Percentiles rank a stretch among this genome's conserved stretches.
These are phyloP conservation scores for Smallanthus sonchifolius DNA, from an alignment of 129 eudicot genomes.

Conservation along the genomic window DNA sequence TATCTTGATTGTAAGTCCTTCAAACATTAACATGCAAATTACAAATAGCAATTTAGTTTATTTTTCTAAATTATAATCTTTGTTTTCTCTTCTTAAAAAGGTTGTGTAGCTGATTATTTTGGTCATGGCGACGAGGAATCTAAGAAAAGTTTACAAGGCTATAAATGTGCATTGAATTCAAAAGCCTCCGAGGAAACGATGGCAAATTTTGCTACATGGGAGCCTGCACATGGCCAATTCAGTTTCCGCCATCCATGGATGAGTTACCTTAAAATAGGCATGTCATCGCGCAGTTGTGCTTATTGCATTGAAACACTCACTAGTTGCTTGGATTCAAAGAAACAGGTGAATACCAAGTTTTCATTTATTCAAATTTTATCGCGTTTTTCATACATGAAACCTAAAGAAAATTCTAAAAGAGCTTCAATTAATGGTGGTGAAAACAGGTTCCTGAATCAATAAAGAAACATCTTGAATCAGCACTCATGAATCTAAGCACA, in stretches of 20 bases:
- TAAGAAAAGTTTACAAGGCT: slow-evolving; percentile 31
- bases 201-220: slow-evolving; percentile 69
- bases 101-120: slow-evolving; percentile 49
- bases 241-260: slow-evolving; percentile 55
- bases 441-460: slow-evolving; percentile 38
- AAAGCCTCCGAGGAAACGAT: slow-evolving; percentile 57
- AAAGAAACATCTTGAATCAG: slow-evolving; percentile 29
- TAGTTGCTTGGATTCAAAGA: slow-evolving; percentile 34
- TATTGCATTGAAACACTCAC: slow-evolving; percentile 50
- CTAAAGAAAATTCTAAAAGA: background rate
- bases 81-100: slow-evolving; percentile 13
- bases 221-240: slow-evolving; percentile 61
- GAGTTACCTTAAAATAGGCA: slow-evolving; percentile 45
- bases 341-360: slow-evolving; percentile 26
- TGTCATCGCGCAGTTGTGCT: slow-evolving; percentile 42
- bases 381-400: background rate
- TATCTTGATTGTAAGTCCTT: slow-evolving; percentile 44
- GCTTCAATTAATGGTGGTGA: background rate
- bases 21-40: background rate
- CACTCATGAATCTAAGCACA: slow-evolving; percentile 39
- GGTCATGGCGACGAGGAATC: slow-evolving; percentile 25
- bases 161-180: slow-evolving; percentile 55
- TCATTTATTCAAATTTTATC: no score
- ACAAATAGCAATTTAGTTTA: background rate
- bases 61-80: background rate